phyloP scores from a whole-genome alignment of 495 filamentous ascomycete genomes.

The Penicillium longicatenatum region DNA sequence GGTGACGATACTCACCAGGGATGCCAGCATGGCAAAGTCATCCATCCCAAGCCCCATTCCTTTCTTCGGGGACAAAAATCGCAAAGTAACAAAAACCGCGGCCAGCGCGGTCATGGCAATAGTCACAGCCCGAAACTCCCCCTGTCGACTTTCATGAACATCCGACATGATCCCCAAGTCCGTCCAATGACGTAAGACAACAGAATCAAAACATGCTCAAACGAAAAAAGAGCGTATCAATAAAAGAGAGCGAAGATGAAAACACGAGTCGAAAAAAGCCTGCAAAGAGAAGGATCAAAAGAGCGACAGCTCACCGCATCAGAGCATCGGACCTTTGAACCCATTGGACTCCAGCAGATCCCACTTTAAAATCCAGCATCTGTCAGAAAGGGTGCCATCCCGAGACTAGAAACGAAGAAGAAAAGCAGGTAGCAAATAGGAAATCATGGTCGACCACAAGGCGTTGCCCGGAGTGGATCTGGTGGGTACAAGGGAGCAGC shows the following conservation, averaged over 20 bases:
- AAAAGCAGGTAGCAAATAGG: not conserved
- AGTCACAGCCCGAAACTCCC: constrained; percentile 13
- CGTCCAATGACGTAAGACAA: not conserved
- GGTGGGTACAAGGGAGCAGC: not conserved
- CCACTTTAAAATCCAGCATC: constrained; percentile 5
- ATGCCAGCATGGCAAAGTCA: constrained; percentile 16
- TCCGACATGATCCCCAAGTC: not conserved
- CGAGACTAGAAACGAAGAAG: not conserved
- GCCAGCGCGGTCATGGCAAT: constrained; percentile 17
- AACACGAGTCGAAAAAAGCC: not conserved
- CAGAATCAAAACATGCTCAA: not conserved
- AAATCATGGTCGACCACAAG: not conserved
- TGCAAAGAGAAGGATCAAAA: not conserved
- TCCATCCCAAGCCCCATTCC: constrained; percentile 5
- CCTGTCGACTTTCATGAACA: constrained; percentile 8
- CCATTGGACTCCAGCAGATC: not conserved
- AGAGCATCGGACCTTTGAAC: not conserved
- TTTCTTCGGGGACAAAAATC: constrained; percentile 14
- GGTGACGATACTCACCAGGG: constrained; percentile 9
- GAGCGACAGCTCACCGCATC: not conserved
- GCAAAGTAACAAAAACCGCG: constrained; percentile 13
- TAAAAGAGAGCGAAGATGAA: not conserved
- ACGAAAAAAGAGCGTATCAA: not conserved
- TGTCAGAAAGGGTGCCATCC: constrained; percentile 1
- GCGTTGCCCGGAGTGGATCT: not conserved